A percentile compares a stretch with the other conserved stretches of the same genome.
Evolutionary conservation across 73 alveolate species (phyloP).

Genomic region (Paramecium bursaria): DNA sequence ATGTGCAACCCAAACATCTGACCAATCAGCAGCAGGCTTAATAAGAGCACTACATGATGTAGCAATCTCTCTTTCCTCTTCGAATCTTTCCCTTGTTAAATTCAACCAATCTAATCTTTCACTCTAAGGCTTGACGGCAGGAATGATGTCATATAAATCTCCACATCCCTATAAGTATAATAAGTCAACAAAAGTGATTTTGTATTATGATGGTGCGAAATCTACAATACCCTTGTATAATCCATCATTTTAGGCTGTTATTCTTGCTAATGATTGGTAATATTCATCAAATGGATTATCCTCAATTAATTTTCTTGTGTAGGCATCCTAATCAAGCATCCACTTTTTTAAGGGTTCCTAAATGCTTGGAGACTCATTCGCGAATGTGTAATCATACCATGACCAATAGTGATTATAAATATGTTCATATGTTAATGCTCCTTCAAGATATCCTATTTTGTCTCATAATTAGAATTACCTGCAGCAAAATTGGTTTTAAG

Average conservation of each 20-base stretch:
- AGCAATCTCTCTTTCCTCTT: constrained; percentile 70
- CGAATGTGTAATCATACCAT: constrained; percentile 49
- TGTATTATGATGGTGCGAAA: constrained; percentile 12
- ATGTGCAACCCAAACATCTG: constrained; percentile 80
- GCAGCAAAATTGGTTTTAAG: constrained; percentile 49
- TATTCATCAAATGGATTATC: constrained; percentile 45
- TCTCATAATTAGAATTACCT: neutral
- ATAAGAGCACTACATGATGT: constrained; percentile 75
- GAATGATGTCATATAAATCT: constrained; percentile 33
- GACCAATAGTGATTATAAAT: constrained; percentile 74
- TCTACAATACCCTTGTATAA: constrained; percentile 10
- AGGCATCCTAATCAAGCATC: constrained; percentile 9
- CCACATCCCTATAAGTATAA: constrained; percentile 44
- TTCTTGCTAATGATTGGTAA: constrained; percentile 46
- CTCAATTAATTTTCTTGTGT: neutral
- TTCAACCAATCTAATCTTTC: constrained; percentile 45
- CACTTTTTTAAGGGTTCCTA: constrained; percentile 6
- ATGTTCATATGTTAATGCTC: constrained; percentile 73
- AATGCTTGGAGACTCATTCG: neutral
- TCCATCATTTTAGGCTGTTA: constrained; percentile 57
- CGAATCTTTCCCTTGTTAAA: constrained; percentile 73
- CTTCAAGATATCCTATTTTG: constrained; percentile 71
- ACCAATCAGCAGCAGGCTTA: constrained; percentile 77
- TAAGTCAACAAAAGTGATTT: constrained; percentile 30
- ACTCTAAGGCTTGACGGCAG: constrained; percentile 16